Conservation (phyloP, 257 asterid genomes). For the Solanum verrucosum region DNA sequence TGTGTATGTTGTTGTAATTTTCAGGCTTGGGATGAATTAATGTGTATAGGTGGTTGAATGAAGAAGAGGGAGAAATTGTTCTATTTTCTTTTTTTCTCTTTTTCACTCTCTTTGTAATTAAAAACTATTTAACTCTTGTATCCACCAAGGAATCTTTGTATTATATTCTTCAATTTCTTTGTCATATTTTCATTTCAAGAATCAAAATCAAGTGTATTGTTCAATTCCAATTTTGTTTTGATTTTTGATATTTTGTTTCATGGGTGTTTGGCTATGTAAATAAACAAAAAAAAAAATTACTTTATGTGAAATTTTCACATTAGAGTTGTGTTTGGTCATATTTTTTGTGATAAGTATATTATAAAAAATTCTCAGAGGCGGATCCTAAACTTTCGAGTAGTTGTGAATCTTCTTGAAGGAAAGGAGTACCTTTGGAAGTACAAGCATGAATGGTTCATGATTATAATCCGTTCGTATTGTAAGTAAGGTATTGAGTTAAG, state of each 20-base stretch:
- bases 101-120: background rate
- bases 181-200: background rate
- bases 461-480: background rate
- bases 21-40: background rate
- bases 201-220: background rate
- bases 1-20: background rate
- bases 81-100: background rate
- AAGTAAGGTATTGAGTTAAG: background rate
- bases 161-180: background rate
- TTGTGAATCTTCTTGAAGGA: background rate
- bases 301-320: no score
- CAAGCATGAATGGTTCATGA: background rate
- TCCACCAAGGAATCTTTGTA: background rate
- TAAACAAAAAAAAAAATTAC: no score
- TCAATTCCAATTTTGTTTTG: background rate
- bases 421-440: background rate
- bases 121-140: background rate
- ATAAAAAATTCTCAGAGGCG: no score
- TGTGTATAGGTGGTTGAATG: background rate
- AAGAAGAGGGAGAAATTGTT: background rate
- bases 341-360: no score
- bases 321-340: background rate
- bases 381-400: background rate
- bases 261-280: background rate
- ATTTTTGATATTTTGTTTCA: background rate